Conservation (phyloP, 2,329 filamentous ascomycete genomes). For the Torrubiellomyces zombiae region DNA sequence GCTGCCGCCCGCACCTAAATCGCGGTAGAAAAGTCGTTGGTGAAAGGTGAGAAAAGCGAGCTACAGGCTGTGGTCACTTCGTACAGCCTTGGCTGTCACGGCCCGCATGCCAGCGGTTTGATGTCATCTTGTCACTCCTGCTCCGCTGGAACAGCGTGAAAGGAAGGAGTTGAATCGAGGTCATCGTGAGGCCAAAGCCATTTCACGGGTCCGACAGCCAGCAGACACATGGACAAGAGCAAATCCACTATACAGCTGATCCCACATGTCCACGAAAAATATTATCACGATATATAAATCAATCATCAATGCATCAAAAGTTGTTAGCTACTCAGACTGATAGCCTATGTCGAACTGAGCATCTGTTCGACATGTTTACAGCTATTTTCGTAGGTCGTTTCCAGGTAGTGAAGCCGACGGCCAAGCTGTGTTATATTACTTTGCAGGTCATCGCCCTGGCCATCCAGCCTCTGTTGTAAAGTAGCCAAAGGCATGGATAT, state of each 20-base stretch:
- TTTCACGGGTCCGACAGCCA: constrained; percentile 3
- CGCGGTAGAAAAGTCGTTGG: no score
- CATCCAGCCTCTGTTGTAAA: constrained; percentile 59
- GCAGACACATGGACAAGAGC: neutral
- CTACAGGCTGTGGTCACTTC: no score
- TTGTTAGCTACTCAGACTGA: constrained; percentile 13
- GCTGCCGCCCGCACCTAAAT: no score
- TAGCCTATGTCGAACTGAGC: no score
- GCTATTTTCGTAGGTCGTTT: constrained; percentile 92
- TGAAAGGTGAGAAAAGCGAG: no score
- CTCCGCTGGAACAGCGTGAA: no score
- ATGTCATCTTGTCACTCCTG: no score
- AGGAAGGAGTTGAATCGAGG: no score
- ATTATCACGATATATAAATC: neutral
- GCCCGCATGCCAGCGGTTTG: no score
- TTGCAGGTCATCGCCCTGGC: constrained; percentile 59
- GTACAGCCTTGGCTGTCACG: no score
- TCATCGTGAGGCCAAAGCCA: neutral
- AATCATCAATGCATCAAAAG: neutral
- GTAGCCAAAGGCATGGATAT: constrained; percentile 57
- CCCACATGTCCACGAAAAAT: neutral
- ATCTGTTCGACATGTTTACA: constrained; percentile 82
- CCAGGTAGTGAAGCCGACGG: constrained; percentile 82
- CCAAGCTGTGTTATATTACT: constrained; percentile 64
- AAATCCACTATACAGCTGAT: neutral